Evolutionary conservation across 2,329 filamentous ascomycete species (phyloP).

Genomic region (Calonectria hawksworthii): DNA sequence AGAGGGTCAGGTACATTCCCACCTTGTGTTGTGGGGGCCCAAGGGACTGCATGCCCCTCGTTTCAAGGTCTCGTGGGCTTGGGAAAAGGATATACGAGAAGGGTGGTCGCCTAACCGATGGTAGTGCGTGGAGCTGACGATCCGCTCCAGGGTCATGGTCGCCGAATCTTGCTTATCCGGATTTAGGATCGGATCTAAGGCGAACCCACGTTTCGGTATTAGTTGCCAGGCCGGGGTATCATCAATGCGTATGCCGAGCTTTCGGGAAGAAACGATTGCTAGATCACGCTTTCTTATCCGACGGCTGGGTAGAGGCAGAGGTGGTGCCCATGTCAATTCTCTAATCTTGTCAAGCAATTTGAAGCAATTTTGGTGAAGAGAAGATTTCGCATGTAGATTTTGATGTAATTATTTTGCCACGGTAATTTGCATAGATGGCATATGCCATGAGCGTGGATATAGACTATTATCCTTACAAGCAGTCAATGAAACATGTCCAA

Average conservation of each 20-base stretch:
- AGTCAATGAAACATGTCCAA: neutral
- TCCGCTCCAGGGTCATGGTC: neutral
- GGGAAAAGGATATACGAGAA: constrained; percentile 9
- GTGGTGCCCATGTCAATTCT: neutral
- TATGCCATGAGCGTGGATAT: neutral
- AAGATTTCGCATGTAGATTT: neutral
- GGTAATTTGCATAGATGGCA: neutral
- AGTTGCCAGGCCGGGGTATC: neutral
- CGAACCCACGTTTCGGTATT: neutral
- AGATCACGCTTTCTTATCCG: neutral
- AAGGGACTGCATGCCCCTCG: neutral
- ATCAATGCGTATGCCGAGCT: neutral
- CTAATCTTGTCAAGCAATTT: neutral
- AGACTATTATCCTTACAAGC: neutral
- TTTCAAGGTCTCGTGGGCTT: neutral
- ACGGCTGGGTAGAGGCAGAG: neutral
- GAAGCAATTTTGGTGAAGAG: neutral
- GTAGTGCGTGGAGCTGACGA: neutral
- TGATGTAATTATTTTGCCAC: neutral
- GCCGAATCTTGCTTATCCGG: neutral
- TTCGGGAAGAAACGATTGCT: neutral
- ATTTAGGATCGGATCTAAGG: neutral
- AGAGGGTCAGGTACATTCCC: neutral
- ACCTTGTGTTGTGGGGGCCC: neutral
- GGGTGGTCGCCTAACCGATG: neutral